These are phyloP conservation scores for Neofusicoccum ribis DNA, from an alignment of 2,329 filamentous ascomycete genomes.

Conservation along the genomic window DNA sequence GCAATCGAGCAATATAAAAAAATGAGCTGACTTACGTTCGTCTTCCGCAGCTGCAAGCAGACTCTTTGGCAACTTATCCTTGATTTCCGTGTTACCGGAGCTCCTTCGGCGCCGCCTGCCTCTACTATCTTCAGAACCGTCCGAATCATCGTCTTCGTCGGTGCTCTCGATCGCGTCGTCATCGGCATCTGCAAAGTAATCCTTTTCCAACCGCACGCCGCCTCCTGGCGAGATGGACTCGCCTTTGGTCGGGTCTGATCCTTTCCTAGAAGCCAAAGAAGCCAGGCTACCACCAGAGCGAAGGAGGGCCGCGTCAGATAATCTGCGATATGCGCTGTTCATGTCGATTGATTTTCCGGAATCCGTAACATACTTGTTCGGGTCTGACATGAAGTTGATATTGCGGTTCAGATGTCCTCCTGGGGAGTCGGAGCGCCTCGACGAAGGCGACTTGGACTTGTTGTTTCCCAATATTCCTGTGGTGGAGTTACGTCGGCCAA, in stretches of 20 bases:
- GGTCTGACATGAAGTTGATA: conserved; percentile 40
- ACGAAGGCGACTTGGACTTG: conserved; percentile 42
- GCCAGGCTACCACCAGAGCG: conserved; percentile 65
- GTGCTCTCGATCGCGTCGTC: conserved; percentile 67
- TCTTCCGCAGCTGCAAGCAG: conserved; percentile 74
- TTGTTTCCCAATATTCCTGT: conserved; percentile 33
- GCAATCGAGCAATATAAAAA: conserved; percentile 22
- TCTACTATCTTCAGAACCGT: conserved; percentile 55
- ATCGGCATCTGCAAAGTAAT: conserved; percentile 65
- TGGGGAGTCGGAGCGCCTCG: conserved; percentile 38
- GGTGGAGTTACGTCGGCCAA: conserved; percentile 20
- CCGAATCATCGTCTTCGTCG: conserved; percentile 58
- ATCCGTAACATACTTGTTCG: conserved; percentile 55
- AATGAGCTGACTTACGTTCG: conserved; percentile 61
- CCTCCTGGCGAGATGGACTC: conserved; percentile 48
- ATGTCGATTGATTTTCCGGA: conserved; percentile 66
- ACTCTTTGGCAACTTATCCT: conserved; percentile 54
- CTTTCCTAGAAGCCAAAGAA: conserved; percentile 59
- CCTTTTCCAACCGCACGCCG: conserved; percentile 64
- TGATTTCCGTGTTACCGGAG: conserved; percentile 32
- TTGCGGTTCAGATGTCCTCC: conserved; percentile 50
- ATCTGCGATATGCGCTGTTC: conserved; percentile 66
- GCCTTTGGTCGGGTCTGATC: conserved; percentile 38
- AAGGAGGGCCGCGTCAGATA: conserved; percentile 71
- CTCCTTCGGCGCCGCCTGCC: conserved; percentile 41